Base-by-base conservation (phyloP, 768 basidiomycete species). In the Kockovaella imperatae region DNA sequence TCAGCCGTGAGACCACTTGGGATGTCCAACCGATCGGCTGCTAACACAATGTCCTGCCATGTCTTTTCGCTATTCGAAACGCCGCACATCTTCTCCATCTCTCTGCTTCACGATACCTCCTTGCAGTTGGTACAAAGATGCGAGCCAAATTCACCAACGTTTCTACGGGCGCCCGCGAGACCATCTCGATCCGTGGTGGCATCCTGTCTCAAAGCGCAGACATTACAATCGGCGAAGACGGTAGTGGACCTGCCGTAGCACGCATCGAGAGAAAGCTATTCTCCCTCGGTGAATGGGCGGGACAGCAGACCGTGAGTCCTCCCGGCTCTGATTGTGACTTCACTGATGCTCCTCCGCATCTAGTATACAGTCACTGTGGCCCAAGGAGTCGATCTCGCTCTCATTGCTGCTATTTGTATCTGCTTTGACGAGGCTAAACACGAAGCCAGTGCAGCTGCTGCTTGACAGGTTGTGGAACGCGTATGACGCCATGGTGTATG, bases 321-420 rank as follows among this genome's bases (percentile, higher is more conserved):
- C n/a, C n/a, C n/a, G n/a, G n/a, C n/a, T n/a, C n/a, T n/a, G 32
- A 11, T 34, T 34, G 11, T 11, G 21, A 23, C 20, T 25, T 42
- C 20, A 42, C 24, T n/a, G n/a, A n/a, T 24, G n/a, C n/a, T n/a
- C n/a, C n/a, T n/a, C n/a, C n/a, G n/a, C n/a, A n/a, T n/a, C n/a
- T n/a, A 47, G 43, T 52, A 53, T 25, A 46, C 47, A 39, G 47
- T 61, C n/a, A 55, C 47, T 18, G 45, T 61, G 39, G 53, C 56
- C 13, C 53, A 53, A 5, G 47, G 51, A 2, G 56, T 61, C 3
- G 56, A 57, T 36, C 46, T 57, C 26, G 46, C 48, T n/a, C 48
- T 61, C 4, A 52, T 58, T 10, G 44, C 53, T 17, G 60, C 57
- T 2, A 36, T 58, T 35, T 52, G 50, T 13, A 50, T 61, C 41